Conservation (phyloP, 768 basidiomycete species). For the Lactifluus rugatus region DNA sequence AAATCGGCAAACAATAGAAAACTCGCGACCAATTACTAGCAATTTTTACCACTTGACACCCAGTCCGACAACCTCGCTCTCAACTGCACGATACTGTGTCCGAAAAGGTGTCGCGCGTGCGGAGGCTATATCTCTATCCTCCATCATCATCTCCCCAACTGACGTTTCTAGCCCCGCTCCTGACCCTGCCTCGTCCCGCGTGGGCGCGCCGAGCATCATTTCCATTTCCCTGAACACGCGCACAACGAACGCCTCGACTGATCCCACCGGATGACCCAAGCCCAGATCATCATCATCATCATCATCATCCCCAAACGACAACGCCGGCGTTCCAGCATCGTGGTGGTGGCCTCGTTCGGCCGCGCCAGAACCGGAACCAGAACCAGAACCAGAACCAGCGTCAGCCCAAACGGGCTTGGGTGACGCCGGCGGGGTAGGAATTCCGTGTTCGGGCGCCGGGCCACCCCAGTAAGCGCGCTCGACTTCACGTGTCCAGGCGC, state of each 20-base stretch:
- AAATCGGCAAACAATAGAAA: not conserved
- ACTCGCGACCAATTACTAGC: too few species aligned
- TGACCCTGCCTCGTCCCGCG: not conserved
- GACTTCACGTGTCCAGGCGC: slow-evolving; percentile 71
- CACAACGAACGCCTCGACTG: slow-evolving; percentile 32
- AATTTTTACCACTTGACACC: slow-evolving; percentile 21
- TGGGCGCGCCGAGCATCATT: slow-evolving; percentile 28
- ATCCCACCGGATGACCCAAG: too few species aligned
- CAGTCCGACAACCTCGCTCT: slow-evolving; percentile 66
- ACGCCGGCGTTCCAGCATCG: too few species aligned
- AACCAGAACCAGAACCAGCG: not conserved
- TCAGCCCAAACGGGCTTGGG: slow-evolving; percentile 21
- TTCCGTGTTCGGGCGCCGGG: slow-evolving; percentile 9
- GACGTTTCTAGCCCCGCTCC: not conserved
- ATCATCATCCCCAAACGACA: too few species aligned
- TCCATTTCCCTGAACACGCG: slow-evolving; percentile 31
- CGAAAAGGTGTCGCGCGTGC: slow-evolving; percentile 44
- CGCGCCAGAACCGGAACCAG: not conserved
- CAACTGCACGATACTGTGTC: slow-evolving; percentile 78
- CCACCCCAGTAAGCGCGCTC: slow-evolving; percentile 75
- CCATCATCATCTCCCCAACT: not conserved
- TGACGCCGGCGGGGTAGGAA: slow-evolving; percentile 40
- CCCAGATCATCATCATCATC: not conserved
- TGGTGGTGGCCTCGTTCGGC: not conserved
- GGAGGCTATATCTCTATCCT: slow-evolving; percentile 33